phyloP scores from a whole-genome alignment of 1,284 basidiomycete species.

The Cutaneotrichosporon cutaneum region DNA sequence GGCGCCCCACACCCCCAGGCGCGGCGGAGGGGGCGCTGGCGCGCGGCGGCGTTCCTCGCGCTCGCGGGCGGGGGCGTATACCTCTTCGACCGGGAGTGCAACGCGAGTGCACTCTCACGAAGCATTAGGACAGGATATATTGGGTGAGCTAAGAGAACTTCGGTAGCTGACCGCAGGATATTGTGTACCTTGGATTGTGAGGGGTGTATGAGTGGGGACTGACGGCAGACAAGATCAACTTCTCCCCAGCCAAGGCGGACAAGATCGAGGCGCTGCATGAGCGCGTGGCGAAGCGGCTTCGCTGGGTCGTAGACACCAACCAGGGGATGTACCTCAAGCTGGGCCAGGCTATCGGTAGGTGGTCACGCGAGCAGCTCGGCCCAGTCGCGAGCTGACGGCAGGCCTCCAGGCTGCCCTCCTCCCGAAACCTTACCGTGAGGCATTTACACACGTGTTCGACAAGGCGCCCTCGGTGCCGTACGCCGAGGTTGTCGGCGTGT shows the following conservation, averaged over 20 bases:
- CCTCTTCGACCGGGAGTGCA: slow-evolving; percentile 60
- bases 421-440: slow-evolving; percentile 74
- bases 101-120: slow-evolving; percentile 66
- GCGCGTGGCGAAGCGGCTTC: slow-evolving; percentile 74
- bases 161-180: slow-evolving; percentile 32
- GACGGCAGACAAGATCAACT: slow-evolving; percentile 70
- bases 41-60: slow-evolving; percentile 11
- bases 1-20: background rate
- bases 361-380: background rate
- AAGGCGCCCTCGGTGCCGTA: slow-evolving; percentile 79
- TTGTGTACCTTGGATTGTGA: slow-evolving; percentile 50
- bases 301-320: slow-evolving; percentile 71
- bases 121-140: slow-evolving; percentile 68
- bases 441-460: slow-evolving; percentile 78
- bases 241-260: slow-evolving; percentile 63
- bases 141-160: slow-evolving; percentile 55
- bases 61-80: slow-evolving; percentile 57
- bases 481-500: slow-evolving; percentile 65
- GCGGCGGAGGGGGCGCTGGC: background rate
- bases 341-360: slow-evolving; percentile 57
- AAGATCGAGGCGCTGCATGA: slow-evolving; percentile 74
- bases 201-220: slow-evolving; percentile 3
- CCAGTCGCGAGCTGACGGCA: slow-evolving; percentile 36
- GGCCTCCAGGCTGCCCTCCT: slow-evolving; percentile 79
- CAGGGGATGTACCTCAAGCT: slow-evolving; percentile 89